Base-by-base conservation (phyloP, 2,329 filamentous ascomycete genomes). In the Metarhizium album region DNA sequence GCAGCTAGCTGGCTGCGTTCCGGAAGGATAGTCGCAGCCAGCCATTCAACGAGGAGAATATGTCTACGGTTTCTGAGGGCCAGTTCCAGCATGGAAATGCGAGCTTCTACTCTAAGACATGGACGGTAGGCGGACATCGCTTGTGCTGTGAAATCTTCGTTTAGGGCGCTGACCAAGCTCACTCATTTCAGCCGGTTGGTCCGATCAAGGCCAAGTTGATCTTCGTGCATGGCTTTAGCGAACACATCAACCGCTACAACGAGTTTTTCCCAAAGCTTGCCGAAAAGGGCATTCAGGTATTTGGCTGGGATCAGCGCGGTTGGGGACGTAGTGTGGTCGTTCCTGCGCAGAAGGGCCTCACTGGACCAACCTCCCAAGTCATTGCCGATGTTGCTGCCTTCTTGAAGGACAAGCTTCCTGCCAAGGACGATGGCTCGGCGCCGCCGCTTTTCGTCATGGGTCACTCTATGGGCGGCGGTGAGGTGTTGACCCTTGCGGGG, bases 141-240 rank as follows among this genome's bases (percentile, higher is more conserved):
- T 38, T 8, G 11, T 38, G 13, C 38, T 18, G 27, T 38, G 29
- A 24, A 38, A 31, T 20, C 14, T 29, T 18, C 20, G 18, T 24
- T 42, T 23, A 16, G 9, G 20, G 8, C 31, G 33, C 37, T 37
- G 9, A 47, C 37, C 8, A 37, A 22, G 13, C 23, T 29, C 20
- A n/a, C 13, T 7, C n/a, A 11, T 16, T 11, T 20, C 45, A 82
- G 82, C 80, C 80, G 29, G 65, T 75, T 29, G 75, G 71, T 14
- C 67, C 74, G 13, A 67, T 77, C 50, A 79, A 77, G 60, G 90
- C 90, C 35, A 86, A 86, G 58, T 67, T 95, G 47, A 74, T 93
- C 60, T 86, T 94, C 67, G 72, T 96, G 55, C 90, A 96, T 70
- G 90, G 90, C 60, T 96, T 90, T 74, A 89, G 82, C 66, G 90